Evolutionary conservation across 805 yeast species (phyloP).

Genomic region (Ogataea thermomethanolica): DNA sequence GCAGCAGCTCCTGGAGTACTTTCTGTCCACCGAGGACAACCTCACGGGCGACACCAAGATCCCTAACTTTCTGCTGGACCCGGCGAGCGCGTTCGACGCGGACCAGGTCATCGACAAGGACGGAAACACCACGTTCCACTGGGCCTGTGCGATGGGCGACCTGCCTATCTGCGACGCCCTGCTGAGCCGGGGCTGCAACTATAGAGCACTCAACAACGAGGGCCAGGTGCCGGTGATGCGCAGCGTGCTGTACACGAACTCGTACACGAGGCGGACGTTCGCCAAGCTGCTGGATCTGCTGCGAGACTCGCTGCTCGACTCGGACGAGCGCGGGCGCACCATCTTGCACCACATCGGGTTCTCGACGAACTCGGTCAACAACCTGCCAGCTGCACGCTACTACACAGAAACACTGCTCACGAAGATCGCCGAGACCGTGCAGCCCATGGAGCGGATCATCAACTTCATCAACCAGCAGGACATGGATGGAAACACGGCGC

Average conservation of each 20-base stretch:
- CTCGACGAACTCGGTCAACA: constrained; percentile 60
- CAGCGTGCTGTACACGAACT: constrained; percentile 81
- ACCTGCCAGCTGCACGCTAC: constrained; percentile 77
- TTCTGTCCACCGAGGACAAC: constrained; percentile 55
- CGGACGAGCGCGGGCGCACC: constrained; percentile 71
- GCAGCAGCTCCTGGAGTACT: constrained; percentile 48
- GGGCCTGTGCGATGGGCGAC: constrained; percentile 97
- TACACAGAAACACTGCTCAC: constrained; percentile 75
- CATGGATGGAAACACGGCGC: constrained; percentile 53
- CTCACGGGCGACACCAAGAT: constrained; percentile 32
- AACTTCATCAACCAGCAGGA: constrained; percentile 56
- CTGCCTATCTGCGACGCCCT: constrained; percentile 71
- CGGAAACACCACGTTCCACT: constrained; percentile 91
- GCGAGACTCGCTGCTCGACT: constrained; percentile 70
- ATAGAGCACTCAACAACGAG: constrained; percentile 52
- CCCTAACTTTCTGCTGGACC: constrained; percentile 63
- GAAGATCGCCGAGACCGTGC: constrained; percentile 59
- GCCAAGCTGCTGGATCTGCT: constrained; percentile 73
- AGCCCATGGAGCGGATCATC: constrained; percentile 57
- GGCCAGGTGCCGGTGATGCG: constrained; percentile 90
- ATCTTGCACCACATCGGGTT: constrained; percentile 82
- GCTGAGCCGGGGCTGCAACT: constrained; percentile 71
- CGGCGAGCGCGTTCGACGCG: constrained; percentile 64
- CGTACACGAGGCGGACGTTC: constrained; percentile 76
- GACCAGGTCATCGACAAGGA: constrained; percentile 88